A percentile compares a stretch with the other conserved stretches of the same genome.
Conservation (phyloP, 1,139 yeast genomes). For the Eremothecium cymbalariae region DNA sequence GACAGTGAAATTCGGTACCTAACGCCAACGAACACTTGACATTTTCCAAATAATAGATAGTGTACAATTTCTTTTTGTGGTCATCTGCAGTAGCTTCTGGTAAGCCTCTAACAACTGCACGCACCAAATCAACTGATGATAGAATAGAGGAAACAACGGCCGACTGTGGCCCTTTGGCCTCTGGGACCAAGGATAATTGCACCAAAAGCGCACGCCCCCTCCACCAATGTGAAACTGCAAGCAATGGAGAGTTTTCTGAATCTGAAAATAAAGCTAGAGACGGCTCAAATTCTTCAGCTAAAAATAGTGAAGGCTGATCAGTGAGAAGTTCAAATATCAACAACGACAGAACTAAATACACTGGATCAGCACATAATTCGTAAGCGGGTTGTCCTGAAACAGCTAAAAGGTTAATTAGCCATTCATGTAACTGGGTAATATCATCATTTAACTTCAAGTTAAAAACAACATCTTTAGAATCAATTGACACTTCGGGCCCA, state of each 20-base stretch:
- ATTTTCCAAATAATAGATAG: slow-evolving; percentile 53
- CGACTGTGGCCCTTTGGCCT: slow-evolving; percentile 42
- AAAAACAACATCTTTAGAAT: slow-evolving; percentile 29
- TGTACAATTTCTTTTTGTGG: slow-evolving; percentile 35
- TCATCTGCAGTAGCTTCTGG: slow-evolving; percentile 21
- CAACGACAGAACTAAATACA: slow-evolving; percentile 42
- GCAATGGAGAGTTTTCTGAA: slow-evolving; percentile 25
- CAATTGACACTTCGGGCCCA: slow-evolving; percentile 58
- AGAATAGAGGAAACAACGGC: slow-evolving; percentile 31
- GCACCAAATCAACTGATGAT: slow-evolving; percentile 22
- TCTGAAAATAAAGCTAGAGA: slow-evolving; percentile 23
- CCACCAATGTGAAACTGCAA: slow-evolving; percentile 63
- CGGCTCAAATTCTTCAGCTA: slow-evolving; percentile 14
- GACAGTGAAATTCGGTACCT: slow-evolving; percentile 49
- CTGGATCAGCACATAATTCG: slow-evolving; percentile 49
- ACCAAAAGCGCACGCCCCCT: slow-evolving; percentile 56
- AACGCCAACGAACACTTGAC: slow-evolving; percentile 57
- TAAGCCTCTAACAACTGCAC: slow-evolving; percentile 25
- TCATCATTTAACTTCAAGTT: slow-evolving; percentile 11
- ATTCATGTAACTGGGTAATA: slow-evolving; percentile 25
- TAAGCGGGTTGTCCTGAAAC: slow-evolving; percentile 60
- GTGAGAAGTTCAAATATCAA: slow-evolving; percentile 46
- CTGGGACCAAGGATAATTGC: slow-evolving; percentile 53
- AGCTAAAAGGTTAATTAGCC: slow-evolving; percentile 35
- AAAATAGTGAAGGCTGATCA: slow-evolving; percentile 30